Evolutionary conservation across 2,329 filamentous ascomycete species (phyloP).

Genomic region (Ascosphaera pollenicola): DNA sequence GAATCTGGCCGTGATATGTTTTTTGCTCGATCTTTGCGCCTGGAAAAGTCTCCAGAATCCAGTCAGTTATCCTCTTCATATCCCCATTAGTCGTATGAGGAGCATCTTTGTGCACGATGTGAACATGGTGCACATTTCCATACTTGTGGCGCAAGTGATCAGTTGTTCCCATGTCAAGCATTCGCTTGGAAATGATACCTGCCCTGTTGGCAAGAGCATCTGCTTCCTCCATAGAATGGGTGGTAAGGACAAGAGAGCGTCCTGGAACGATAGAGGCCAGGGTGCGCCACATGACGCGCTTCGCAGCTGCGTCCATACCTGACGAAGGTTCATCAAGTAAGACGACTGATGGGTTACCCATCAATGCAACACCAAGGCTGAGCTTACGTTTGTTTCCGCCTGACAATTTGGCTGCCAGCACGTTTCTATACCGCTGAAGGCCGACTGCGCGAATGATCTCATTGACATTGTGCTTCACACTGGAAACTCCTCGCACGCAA

Average conservation of each 20-base stretch:
- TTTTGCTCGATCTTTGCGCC: constrained; percentile 47
- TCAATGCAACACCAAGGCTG: constrained; percentile 68
- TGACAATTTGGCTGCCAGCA: constrained; percentile 60
- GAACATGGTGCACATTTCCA: constrained; percentile 60
- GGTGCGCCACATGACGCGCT: constrained; percentile 84
- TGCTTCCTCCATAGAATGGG: constrained; percentile 89
- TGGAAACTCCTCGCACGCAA: constrained; percentile 52
- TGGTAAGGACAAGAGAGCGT: constrained; percentile 69
- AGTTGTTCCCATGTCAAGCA: constrained; percentile 65
- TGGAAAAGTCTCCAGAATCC: constrained; percentile 40
- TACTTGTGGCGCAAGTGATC: constrained; percentile 51
- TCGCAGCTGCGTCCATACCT: constrained; percentile 75
- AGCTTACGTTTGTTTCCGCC: constrained; percentile 92
- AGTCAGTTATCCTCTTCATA: constrained; percentile 41
- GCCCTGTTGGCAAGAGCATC: constrained; percentile 66
- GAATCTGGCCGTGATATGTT: constrained; percentile 65
- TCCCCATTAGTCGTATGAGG: constrained; percentile 49
- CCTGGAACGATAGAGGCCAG: constrained; percentile 51
- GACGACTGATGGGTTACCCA: constrained; percentile 74
- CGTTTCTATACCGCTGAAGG: constrained; percentile 42
- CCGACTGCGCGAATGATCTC: constrained; percentile 67
- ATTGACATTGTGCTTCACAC: constrained; percentile 55
- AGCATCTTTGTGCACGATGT: constrained; percentile 53
- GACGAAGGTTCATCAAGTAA: constrained; percentile 76
- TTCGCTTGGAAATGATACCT: constrained; percentile 64